These are phyloP conservation scores for Populus pruinosa DNA, from an alignment of 345 rosid genomes.

Conservation along the genomic window DNA sequence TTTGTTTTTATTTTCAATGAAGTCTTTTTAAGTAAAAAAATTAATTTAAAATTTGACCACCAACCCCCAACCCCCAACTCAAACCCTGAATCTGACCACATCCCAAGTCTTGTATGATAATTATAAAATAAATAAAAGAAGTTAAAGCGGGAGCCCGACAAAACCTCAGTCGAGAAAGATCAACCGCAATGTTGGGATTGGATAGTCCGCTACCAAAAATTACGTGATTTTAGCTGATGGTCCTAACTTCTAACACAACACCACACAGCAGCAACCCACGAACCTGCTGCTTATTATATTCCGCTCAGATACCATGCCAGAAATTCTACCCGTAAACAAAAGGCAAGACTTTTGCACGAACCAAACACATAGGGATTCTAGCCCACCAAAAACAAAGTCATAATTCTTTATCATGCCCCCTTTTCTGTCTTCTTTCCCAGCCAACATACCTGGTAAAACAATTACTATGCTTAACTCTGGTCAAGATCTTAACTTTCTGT, in stretches of 20 bases:
- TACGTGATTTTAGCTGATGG: not conserved
- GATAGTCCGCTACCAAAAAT: not conserved
- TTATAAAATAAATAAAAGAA: not conserved
- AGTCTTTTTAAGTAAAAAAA: too few relatives aligned
- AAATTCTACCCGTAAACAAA: not conserved
- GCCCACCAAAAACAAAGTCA: not conserved
- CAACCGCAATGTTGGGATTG: not conserved
- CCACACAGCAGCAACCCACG: not conserved
- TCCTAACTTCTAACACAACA: not conserved
- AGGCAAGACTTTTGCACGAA: not conserved
- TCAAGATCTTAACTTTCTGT: slow-evolving; percentile 1
- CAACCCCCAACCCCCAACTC: too few relatives aligned
- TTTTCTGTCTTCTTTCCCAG: not conserved
- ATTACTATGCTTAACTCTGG: not conserved
- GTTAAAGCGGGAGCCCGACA: not conserved
- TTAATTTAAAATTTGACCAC: too few relatives aligned
- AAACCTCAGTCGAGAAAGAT: not conserved
- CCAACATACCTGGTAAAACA: not conserved
- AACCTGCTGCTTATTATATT: not conserved
- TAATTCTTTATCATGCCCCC: too few relatives aligned
- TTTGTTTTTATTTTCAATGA: too few relatives aligned
- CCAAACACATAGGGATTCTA: not conserved
- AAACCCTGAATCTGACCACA: too few relatives aligned
- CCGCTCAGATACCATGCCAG: not conserved
- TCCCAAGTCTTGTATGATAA: not conserved